Evolutionary conservation across 768 basidiomycete species (phyloP), one percentile per base, ranked within the genome.

Genomic region (Podaxis sp.): DNA sequence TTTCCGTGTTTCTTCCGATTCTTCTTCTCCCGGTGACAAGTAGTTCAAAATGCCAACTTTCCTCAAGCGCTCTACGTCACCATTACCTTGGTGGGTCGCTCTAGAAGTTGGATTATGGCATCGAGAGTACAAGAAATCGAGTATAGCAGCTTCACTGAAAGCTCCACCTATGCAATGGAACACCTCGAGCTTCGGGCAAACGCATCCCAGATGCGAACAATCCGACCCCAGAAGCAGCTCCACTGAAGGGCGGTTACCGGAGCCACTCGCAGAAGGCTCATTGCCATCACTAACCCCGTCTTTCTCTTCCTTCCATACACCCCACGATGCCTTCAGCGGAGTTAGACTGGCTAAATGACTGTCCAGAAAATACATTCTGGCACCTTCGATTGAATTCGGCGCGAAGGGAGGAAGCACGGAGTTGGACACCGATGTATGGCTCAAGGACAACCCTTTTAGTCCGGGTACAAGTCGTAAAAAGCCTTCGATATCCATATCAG

Each of bases 121-220:
- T 15, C 55, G 46, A 58, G 37, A 41, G 12, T 24, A 6, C 11
- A 56, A n/a, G 36, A 65, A 53, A 8, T 62, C 40, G 5, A 51
- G 37, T 15, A 57, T 52, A 13, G 24, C 28, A n/a, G 44, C n/a
- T 20, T 15, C 11, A 3, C 44, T 20, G 49, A 62, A 62, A 22
- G 38, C 15, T 11, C 54, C 55, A 8, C 30, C 48, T 17, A 13
- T 15, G 0, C 54, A 62, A 50, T 49, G 46, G 15, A 62, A 49
- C 7, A 58, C 49, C 38, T 61, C 55, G 26, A 61, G 54, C 4
- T 60, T 55, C 1, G 54, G 58, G 36, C 61, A 33, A 62, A 20
- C 49, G n/a, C 5, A 52, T 51, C 10, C 7, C 6, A 22, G 0
- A 3, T 3, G 12, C 20, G 12, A 6, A 6, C 5, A n/a, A 7